Percentiles rank a stretch among this genome's conserved stretches.
Evolutionary conservation across 1,139 yeast species (phyloP).

Genomic region (Kodamaea plutei): DNA sequence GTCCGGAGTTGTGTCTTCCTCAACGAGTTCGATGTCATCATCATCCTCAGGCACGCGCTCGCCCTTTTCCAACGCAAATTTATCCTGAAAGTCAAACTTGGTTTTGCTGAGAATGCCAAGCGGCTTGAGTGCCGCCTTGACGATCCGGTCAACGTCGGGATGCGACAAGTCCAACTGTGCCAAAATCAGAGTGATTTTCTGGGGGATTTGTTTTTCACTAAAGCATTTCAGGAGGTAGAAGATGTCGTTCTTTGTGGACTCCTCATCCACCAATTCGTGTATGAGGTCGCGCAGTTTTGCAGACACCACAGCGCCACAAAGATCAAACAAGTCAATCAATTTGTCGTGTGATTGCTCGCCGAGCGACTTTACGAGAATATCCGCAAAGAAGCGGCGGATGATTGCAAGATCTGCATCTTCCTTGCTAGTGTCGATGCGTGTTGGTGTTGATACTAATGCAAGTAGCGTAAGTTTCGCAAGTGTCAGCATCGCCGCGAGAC

Average conservation of each 20-base stretch:
- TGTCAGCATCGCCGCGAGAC: constrained; percentile 39
- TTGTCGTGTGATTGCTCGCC: constrained; percentile 46
- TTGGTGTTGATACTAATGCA: constrained; percentile 58
- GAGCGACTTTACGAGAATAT: constrained; percentile 59
- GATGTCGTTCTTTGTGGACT: constrained; percentile 52
- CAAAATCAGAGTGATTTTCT: constrained; percentile 52
- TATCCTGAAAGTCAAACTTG: constrained; percentile 54
- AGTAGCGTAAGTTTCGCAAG: constrained; percentile 52
- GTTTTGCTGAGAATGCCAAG: constrained; percentile 59
- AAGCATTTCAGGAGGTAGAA: constrained; percentile 59
- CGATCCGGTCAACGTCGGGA: constrained; percentile 59
- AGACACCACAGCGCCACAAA: constrained; percentile 43
- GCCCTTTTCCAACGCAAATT: constrained; percentile 38
- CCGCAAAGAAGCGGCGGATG: constrained; percentile 71
- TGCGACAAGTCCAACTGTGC: constrained; percentile 67
- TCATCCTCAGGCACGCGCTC: constrained; percentile 41
- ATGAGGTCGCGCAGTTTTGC: constrained; percentile 39
- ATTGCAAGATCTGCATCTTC: constrained; percentile 68
- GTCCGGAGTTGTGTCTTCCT: constrained; percentile 75
- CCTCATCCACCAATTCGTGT: constrained; percentile 44
- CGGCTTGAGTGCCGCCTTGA: constrained; percentile 56
- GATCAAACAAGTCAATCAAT: constrained; percentile 53
- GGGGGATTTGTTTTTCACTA: constrained; percentile 62
- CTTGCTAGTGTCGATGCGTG: constrained; percentile 26
- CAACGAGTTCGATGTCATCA: constrained; percentile 59